Evolutionary conservation across 1,284 basidiomycete genomes (phyloP).

Genomic region (Heterobasidion parviporum): DNA sequence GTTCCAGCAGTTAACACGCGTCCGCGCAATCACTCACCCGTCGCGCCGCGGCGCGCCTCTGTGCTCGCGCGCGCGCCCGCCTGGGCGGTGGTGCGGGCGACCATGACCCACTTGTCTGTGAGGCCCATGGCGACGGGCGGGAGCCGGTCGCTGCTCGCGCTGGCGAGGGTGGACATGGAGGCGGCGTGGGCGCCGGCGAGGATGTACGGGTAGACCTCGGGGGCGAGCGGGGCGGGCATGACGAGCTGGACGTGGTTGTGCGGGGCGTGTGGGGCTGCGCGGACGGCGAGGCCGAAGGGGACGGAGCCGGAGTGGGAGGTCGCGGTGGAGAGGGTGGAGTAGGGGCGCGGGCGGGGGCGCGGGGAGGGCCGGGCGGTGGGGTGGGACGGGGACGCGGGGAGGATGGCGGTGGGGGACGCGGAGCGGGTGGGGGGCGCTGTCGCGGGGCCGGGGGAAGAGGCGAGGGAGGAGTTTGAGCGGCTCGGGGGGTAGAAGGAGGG

Average conservation of each 20-base stretch:
- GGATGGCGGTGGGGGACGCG: background rate
- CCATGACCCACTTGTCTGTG: conserved; percentile 22
- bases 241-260: conserved; percentile 52
- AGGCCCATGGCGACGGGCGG: conserved; percentile 3
- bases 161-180: background rate
- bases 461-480: background rate
- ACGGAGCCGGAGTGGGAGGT: conserved; percentile 22
- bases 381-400: background rate
- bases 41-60: background rate
- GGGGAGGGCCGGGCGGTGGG: background rate
- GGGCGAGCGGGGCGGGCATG: conserved; percentile 46
- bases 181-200: background rate
- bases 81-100: conserved; percentile 5
- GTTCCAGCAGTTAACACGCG: background rate
- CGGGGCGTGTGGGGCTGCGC: conserved; percentile 43
- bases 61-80: too few species aligned
- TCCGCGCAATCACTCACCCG: background rate
- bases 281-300: conserved; percentile 17
- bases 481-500: conserved; percentile 16
- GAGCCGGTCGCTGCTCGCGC: background rate
- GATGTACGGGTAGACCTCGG: conserved; percentile 19
- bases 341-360: background rate
- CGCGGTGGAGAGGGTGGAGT: conserved; percentile 12
- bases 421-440: background rate
- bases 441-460: background rate